Evolutionary conservation across 306 rosid genomes (phyloP), one percentile per base, ranked within the genome.

Genomic region (Castanospermum australe): DNA sequence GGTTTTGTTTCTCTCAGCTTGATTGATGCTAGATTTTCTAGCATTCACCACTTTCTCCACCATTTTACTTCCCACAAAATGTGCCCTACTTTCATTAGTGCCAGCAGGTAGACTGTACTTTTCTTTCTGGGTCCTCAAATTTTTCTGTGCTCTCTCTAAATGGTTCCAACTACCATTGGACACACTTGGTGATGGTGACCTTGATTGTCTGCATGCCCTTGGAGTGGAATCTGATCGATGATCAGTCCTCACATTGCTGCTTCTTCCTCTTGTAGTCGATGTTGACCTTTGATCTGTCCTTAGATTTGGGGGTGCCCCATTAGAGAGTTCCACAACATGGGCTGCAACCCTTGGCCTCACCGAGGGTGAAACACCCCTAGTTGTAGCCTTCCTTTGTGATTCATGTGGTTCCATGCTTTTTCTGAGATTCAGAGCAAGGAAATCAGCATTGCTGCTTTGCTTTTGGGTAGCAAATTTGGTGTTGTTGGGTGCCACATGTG

Each of bases 31-130:
- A 4, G 70, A 78, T 75, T 87, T 94, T 87, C 97, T 85, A 17
- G 97, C 97, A 76, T 88, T 92, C 84, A 92, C 81, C 59, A 94
- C 79, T 83, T 66, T 94, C 73, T 94, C 94, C 2, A 92, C 97
- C 94, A 94, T 92, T 71, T 85, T 88, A 82, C 98, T 92, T 48
- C 98, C 98, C 74, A 84, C 25, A 21, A 92, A 80, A 81, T 79
- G 84, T 18, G 81, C 51, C 57, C 71, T 78, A 24, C 69, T 82
- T 36, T 80, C 76, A 20, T 74, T 68, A 73, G 1, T 42, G 4
- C 83, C 56, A 10, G 81, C 12, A 9, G 75, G 80, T 39, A 54
- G 30, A 68, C 67, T 79, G 73, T 51, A 33, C 12, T 42, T 42
- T 8, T 67, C 80, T 17, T 64, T 81, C 11, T 79, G 82, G 47